phyloP scores from a whole-genome alignment of 129 eudicot species.

The Mikania micrantha region DNA sequence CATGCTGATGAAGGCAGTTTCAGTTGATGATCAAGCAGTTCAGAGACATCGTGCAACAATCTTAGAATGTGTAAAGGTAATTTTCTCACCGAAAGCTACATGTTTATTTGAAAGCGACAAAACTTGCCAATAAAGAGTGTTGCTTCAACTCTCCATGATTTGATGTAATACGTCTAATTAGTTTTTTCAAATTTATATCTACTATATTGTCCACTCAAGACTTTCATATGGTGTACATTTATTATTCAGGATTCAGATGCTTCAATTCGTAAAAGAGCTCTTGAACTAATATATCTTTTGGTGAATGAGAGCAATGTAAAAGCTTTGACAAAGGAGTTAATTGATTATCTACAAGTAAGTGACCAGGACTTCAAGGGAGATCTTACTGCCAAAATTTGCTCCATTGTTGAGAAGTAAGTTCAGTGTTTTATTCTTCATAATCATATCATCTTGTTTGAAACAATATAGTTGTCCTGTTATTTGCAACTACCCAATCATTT shows the following conservation, averaged over 20 bases:
- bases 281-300: slow-evolving; percentile 90
- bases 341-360: slow-evolving; percentile 83
- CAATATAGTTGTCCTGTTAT: slow-evolving; percentile 1
- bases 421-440: neutral
- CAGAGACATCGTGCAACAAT: slow-evolving; percentile 97
- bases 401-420: slow-evolving; percentile 94
- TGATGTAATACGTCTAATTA: neutral
- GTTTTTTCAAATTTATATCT: neutral
- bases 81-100: neutral
- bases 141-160: neutral
- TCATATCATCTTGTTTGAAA: neutral
- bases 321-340: slow-evolving; percentile 83
- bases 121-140: slow-evolving; percentile 3
- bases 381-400: slow-evolving; percentile 88
- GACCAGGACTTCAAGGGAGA: slow-evolving; percentile 95
- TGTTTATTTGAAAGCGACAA: neutral
- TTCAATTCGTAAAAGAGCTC: slow-evolving; percentile 97
- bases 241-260: slow-evolving; percentile 92
- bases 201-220: neutral
- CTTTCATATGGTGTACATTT: slow-evolving; percentile 2
- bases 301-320: slow-evolving; percentile 87
- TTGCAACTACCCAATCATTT: neutral
- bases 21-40: slow-evolving; percentile 91
- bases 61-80: slow-evolving; percentile 97
- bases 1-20: slow-evolving; percentile 88